A percentile compares a stretch with the other conserved stretches of the same genome.
Conservation (phyloP, 2,329 filamentous ascomycete genomes). For the Verticillium zaregamsianum region DNA sequence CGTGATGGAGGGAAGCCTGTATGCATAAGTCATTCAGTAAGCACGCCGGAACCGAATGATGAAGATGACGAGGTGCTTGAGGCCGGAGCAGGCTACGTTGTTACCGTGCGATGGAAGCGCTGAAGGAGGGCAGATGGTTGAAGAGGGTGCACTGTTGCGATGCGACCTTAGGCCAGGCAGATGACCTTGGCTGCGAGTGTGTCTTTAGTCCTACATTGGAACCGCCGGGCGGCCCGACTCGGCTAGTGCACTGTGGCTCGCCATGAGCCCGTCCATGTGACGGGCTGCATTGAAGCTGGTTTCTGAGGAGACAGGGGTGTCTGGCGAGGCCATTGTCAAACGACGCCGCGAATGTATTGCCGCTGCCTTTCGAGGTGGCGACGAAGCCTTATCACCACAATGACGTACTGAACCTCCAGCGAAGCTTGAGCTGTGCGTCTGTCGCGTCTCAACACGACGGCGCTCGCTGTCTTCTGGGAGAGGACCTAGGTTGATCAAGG, state of each 20-base stretch:
- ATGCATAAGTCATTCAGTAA: slow-evolving; percentile 1
- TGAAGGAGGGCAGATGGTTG: neutral
- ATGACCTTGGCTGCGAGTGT: neutral
- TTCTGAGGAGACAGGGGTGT: neutral
- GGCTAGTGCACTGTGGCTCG: neutral
- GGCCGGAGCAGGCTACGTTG: slow-evolving; percentile 15
- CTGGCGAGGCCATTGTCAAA: neutral
- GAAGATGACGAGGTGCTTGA: slow-evolving; percentile 9
- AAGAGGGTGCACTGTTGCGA: neutral
- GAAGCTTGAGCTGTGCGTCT: neutral
- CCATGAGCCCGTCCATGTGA: neutral
- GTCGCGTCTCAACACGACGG: neutral
- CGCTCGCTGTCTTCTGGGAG: too few species aligned
- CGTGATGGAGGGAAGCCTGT: neutral
- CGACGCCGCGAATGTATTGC: neutral
- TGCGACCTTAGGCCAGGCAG: neutral
- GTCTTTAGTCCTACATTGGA: neutral
- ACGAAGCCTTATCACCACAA: neutral
- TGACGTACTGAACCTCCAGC: neutral
- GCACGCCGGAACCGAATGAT: slow-evolving; percentile 6
- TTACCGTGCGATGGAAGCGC: neutral
- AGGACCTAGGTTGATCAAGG: too few species aligned
- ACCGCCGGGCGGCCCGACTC: neutral
- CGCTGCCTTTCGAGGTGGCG: neutral
- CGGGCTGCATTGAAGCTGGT: neutral